phyloP scores from a whole-genome alignment of 116 monocot genomes.

The Cymodocea nodosa region DNA sequence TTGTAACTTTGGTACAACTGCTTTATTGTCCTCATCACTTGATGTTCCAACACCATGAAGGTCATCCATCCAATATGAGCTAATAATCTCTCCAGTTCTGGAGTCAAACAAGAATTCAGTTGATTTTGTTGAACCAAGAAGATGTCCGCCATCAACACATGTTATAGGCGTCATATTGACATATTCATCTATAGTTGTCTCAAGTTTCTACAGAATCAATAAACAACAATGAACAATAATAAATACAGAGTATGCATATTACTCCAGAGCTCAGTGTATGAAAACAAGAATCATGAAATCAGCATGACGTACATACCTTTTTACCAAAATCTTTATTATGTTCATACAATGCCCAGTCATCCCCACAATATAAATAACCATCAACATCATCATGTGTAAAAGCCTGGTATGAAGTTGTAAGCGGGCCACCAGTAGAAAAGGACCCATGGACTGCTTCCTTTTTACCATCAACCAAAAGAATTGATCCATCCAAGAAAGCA shows the following conservation, averaged over 20 bases:
- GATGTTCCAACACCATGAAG: not conserved
- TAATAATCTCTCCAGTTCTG: conserved; percentile 16
- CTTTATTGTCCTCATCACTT: conserved; percentile 2
- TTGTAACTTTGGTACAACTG: not conserved
- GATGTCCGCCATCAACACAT: conserved; percentile 12
- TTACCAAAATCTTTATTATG: conserved; percentile 28
- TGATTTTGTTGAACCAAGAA: conserved; percentile 19
- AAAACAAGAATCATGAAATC: not conserved
- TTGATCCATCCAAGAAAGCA: conserved; percentile 46
- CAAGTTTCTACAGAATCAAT: conserved; percentile 7
- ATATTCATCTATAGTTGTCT: conserved; percentile 17
- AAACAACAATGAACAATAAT: not conserved
- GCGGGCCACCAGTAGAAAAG: conserved; percentile 40
- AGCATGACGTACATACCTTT: conserved; percentile 26
- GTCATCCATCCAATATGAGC: conserved; percentile 11
- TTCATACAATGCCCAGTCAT: conserved; percentile 43
- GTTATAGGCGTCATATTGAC: conserved; percentile 15
- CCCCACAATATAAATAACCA: conserved; percentile 35
- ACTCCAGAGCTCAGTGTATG: not conserved
- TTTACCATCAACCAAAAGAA: conserved; percentile 29
- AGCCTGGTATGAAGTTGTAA: conserved; percentile 37
- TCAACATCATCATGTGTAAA: conserved; percentile 19
- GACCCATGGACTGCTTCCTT: conserved; percentile 19
- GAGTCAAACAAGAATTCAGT: conserved; percentile 17
- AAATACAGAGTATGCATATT: not conserved